These are phyloP conservation scores for Boletus tylopilopsis DNA, from an alignment of 768 basidiomycete genomes.

Conservation along the genomic window DNA sequence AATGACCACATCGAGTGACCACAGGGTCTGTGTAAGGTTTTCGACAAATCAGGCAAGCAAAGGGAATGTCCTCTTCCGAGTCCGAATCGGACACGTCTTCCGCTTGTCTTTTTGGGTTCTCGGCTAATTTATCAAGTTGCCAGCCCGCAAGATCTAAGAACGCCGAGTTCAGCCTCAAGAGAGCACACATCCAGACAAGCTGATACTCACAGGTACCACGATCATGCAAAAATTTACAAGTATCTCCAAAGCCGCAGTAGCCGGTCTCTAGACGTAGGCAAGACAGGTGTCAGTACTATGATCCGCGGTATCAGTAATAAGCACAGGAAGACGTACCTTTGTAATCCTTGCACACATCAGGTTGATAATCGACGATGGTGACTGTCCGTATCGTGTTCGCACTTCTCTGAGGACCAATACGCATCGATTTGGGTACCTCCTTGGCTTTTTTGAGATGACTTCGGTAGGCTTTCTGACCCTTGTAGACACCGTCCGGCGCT, in stretches of 20 bases:
- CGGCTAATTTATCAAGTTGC: slow-evolving; percentile 95
- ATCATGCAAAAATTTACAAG: slow-evolving; percentile 98
- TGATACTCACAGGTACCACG: slow-evolving; percentile 80
- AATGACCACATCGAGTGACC: slow-evolving; percentile 94
- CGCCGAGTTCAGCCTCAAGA: slow-evolving; percentile 7
- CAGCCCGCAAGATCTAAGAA: slow-evolving; percentile 88
- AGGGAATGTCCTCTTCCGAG: slow-evolving; percentile 87
- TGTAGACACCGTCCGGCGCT: slow-evolving; percentile 76
- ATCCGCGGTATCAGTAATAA: slow-evolving; percentile 12
- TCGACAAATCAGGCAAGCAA: slow-evolving; percentile 97
- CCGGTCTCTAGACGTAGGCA: slow-evolving; percentile 74
- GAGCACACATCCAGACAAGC: not conserved
- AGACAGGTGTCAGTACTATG: slow-evolving; percentile 7
- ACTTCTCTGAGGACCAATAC: slow-evolving; percentile 74
- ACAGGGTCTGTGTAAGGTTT: slow-evolving; percentile 94
- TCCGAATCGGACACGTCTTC: slow-evolving; percentile 60
- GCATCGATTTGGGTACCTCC: slow-evolving; percentile 86
- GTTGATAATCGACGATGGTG: slow-evolving; percentile 96
- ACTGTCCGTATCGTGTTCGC: slow-evolving; percentile 86
- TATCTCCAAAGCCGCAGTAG: slow-evolving; percentile 98
- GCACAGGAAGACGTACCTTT: slow-evolving; percentile 67
- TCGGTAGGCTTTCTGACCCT: slow-evolving; percentile 78
- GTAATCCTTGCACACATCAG: slow-evolving; percentile 99
- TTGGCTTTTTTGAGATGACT: slow-evolving; percentile 77
- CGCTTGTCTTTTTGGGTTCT: slow-evolving; percentile 59